A percentile compares a stretch with the other conserved stretches of the same genome.
Conservation (phyloP, 345 rosid genomes). For the Populus euphratica region DNA sequence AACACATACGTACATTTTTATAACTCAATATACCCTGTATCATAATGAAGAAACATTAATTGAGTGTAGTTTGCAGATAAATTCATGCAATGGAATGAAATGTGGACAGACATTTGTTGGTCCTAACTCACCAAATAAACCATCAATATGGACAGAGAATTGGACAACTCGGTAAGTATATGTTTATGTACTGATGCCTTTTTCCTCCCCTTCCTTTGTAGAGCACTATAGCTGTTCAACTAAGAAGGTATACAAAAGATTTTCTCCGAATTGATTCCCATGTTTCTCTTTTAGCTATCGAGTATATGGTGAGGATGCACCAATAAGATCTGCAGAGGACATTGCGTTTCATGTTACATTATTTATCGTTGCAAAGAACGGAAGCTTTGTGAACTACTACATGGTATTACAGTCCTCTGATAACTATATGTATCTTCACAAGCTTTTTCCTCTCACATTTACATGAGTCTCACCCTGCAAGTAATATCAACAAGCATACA, state of each 20-base stretch:
- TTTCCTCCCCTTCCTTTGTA: too few relatives aligned
- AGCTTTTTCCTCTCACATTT: too few relatives aligned
- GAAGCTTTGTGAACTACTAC: slow-evolving; percentile 83
- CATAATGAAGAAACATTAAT: not conserved
- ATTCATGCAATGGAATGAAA: slow-evolving; percentile 73
- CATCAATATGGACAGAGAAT: slow-evolving; percentile 85
- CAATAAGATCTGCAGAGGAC: slow-evolving; percentile 57
- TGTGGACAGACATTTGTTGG: slow-evolving; percentile 81
- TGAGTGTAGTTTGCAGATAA: slow-evolving; percentile 41
- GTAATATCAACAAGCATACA: too few relatives aligned
- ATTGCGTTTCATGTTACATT: slow-evolving; percentile 74
- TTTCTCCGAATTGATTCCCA: not conserved
- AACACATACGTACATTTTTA: not conserved
- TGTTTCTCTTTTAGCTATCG: slow-evolving; percentile 36
- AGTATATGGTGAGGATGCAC: slow-evolving; percentile 53
- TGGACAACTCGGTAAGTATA: slow-evolving; percentile 77
- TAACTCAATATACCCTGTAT: not conserved
- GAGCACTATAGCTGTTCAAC: too few relatives aligned
- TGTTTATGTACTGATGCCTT: not conserved
- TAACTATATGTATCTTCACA: not conserved
- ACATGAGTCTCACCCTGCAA: too few relatives aligned
- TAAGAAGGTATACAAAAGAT: too few relatives aligned
- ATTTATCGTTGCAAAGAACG: slow-evolving; percentile 62
- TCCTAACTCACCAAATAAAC: slow-evolving; percentile 79
- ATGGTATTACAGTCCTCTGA: slow-evolving; percentile 45